Evolutionary conservation across 164 flowering plant species (phyloP).

Genomic region (Magnolia changhungtana): DNA sequence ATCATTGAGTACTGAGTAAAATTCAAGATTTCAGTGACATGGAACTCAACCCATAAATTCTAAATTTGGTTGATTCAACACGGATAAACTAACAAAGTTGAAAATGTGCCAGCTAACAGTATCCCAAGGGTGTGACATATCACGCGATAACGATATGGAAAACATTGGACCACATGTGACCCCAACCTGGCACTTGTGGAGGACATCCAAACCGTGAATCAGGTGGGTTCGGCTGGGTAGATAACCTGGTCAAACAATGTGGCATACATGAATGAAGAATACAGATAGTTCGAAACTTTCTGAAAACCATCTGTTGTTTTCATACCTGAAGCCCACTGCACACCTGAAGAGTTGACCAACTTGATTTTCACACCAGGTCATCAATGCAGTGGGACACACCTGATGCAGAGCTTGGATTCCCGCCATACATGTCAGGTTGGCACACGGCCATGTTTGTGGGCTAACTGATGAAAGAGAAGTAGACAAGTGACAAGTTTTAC

Average conservation of each 20-base stretch:
- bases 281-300: too few relatives aligned
- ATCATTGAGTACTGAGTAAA: background rate
- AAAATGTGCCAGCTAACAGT: conserved; percentile 2
- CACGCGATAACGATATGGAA: too few relatives aligned
- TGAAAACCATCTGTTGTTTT: too few relatives aligned
- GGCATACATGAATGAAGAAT: too few relatives aligned
- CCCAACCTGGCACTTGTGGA: too few relatives aligned
- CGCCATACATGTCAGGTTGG: background rate
- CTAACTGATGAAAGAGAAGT: background rate
- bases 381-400: background rate
- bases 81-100: background rate
- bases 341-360: background rate
- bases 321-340: too few relatives aligned
- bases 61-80: background rate
- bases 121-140: too few relatives aligned
- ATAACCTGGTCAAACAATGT: too few relatives aligned
- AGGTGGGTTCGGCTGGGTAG: too few relatives aligned
- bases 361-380: background rate
- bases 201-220: too few relatives aligned
- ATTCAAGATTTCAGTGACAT: background rate
- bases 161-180: too few relatives aligned
- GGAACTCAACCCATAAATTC: background rate
- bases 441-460: background rate
- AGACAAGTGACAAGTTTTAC: too few relatives aligned
- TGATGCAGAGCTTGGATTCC: background rate